A percentile compares a stretch with the other conserved stretches of the same genome.
These are phyloP conservation scores for Ceratorhiza oryzae-sativae DNA, from an alignment of 1,284 basidiomycete genomes.

Conservation along the genomic window DNA sequence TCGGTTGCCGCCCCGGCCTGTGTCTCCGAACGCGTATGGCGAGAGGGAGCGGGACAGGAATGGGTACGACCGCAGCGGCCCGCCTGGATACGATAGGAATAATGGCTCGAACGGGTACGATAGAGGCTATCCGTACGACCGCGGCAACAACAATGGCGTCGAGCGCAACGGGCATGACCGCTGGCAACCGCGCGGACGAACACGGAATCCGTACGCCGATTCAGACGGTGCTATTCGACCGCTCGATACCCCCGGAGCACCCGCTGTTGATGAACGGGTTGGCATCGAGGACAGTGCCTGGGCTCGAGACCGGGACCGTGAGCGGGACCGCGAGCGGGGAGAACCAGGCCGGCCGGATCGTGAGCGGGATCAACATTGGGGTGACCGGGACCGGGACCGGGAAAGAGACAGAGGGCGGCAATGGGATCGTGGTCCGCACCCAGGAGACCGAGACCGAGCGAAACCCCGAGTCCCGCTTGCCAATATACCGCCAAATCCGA, in stretches of 20 bases:
- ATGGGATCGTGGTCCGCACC: neutral
- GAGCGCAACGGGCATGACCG: neutral
- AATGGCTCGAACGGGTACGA: no score
- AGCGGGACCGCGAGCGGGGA: neutral
- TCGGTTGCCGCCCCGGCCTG: slow-evolving; percentile 12
- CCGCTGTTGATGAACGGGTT: neutral
- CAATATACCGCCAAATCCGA: neutral
- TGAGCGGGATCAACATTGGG: neutral
- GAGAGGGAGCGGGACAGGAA: neutral
- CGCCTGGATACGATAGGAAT: no score
- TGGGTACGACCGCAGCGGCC: neutral
- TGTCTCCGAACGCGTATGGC: neutral
- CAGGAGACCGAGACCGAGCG: neutral
- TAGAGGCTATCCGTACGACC: neutral
- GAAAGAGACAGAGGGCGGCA: neutral
- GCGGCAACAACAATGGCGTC: neutral
- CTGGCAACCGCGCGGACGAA: neutral
- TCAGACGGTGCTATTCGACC: neutral
- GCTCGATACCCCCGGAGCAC: slow-evolving; percentile 25
- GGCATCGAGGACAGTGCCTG: neutral
- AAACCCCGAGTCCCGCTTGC: neutral
- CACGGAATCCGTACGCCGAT: slow-evolving; percentile 12
- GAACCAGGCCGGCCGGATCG: no score
- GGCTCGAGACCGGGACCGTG: neutral
- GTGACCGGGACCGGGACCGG: neutral